Conservation (phyloP, 2,329 filamentous ascomycete genomes). For the Fusarium denticulatum region DNA sequence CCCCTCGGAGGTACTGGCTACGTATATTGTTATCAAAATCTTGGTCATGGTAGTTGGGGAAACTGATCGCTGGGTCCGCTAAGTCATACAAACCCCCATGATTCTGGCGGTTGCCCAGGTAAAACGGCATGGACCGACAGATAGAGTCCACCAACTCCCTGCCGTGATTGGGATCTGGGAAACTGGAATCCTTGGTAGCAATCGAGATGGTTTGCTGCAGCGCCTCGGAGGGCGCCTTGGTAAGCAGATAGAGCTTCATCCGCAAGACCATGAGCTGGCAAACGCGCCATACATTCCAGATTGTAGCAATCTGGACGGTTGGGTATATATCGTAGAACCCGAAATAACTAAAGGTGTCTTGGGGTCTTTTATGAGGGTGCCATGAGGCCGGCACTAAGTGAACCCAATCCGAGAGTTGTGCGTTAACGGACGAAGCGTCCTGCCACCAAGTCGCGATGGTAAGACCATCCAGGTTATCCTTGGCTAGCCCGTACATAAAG, state of each 20-base stretch:
- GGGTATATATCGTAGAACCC: background rate
- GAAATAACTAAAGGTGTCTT: background rate
- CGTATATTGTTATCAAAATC: background rate
- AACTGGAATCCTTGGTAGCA: background rate
- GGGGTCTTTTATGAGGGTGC: background rate
- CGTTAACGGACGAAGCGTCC: background rate
- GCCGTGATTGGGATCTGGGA: background rate
- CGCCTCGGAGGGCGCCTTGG: rapidly evolving
- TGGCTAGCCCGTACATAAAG: background rate
- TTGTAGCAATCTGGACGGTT: background rate
- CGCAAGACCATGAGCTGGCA: background rate
- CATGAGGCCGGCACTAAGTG: background rate
- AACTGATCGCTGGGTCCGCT: background rate
- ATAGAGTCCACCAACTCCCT: background rate
- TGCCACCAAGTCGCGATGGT: background rate
- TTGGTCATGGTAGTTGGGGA: background rate
- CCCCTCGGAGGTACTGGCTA: background rate
- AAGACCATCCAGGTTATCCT: background rate
- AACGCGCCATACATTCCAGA: background rate
- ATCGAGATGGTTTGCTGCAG: background rate
- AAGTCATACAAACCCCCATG: background rate
- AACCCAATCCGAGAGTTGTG: background rate
- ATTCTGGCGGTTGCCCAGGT: background rate
- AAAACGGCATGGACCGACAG: background rate
- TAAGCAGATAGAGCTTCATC: background rate